phyloP scores from a whole-genome alignment of 768 basidiomycete genomes.

The Lactarius pseudohatsudake region DNA sequence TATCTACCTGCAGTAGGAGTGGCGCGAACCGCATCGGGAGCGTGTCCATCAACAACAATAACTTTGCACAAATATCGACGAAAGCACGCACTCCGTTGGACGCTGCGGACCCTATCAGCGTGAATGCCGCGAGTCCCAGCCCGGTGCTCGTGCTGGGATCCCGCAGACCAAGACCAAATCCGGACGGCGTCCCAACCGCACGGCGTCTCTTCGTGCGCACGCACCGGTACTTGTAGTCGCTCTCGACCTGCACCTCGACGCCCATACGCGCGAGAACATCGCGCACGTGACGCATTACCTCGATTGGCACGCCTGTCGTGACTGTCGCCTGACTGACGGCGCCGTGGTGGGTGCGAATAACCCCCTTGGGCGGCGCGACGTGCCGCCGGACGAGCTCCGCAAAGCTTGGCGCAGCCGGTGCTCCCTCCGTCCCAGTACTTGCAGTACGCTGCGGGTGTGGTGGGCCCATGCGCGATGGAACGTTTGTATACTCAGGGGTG shows the following conservation, averaged over 20 bases:
- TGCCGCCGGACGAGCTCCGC: conserved; percentile 36
- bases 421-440: conserved; percentile 17
- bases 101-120: conserved; percentile 77
- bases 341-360: conserved; percentile 84
- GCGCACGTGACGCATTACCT: conserved; percentile 85
- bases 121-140: conserved; percentile 67
- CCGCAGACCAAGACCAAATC: conserved; percentile 45
- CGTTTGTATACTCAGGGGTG: conserved; percentile 5
- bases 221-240: conserved; percentile 89
- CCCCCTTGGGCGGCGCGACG: conserved; percentile 42
- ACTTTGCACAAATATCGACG: neutral
- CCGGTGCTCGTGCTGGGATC: conserved; percentile 39
- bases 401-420: conserved; percentile 26
- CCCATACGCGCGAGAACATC: conserved; percentile 86
- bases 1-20: conserved; percentile 65
- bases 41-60: conserved; percentile 6
- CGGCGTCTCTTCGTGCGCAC: conserved; percentile 69
- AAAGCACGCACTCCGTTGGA: conserved; percentile 73
- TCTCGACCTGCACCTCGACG: conserved; percentile 82
- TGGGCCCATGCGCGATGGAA: conserved; percentile 20
- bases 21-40: neutral
- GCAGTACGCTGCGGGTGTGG: conserved; percentile 22
- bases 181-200: conserved; percentile 26
- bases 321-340: conserved; percentile 89
- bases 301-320: conserved; percentile 78